Conservation (phyloP, 192 early-diverging fungal genomes). For the Entomortierella chlamydospora region DNA sequence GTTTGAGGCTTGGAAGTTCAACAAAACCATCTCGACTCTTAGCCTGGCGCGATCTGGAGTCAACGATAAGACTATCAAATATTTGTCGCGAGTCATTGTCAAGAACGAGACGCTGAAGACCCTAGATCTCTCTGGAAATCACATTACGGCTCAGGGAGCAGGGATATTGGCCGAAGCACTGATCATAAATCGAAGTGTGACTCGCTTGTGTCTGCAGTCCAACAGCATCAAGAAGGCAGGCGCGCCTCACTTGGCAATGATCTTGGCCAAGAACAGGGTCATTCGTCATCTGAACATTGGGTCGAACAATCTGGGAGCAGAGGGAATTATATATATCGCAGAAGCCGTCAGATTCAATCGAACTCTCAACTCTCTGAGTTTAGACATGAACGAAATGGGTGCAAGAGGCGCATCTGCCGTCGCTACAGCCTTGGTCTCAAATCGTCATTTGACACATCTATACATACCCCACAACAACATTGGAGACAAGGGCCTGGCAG, state of each 20-base stretch:
- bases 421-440: constrained; percentile 30
- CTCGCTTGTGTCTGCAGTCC: constrained; percentile 50
- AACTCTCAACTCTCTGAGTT: constrained; percentile 45
- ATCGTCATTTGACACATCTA: constrained; percentile 53
- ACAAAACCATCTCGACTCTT: constrained; percentile 47
- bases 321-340: constrained; percentile 34
- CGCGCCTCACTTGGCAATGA: constrained; percentile 40
- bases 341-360: constrained; percentile 52
- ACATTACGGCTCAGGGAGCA: constrained; percentile 41
- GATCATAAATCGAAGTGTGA: constrained; percentile 40
- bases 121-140: constrained; percentile 55
- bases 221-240: constrained; percentile 56
- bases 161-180: constrained; percentile 52
- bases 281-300: constrained; percentile 57
- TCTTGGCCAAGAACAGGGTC: constrained; percentile 55
- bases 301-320: constrained; percentile 41
- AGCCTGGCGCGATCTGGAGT: constrained; percentile 55
- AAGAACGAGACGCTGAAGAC: constrained; percentile 39
- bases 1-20: constrained; percentile 55
- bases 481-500: constrained; percentile 41
- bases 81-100: constrained; percentile 42
- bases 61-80: constrained; percentile 58
- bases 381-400: constrained; percentile 56
- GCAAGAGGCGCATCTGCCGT: constrained; percentile 34
- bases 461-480: constrained; percentile 57